Conservation (phyloP, 1,284 basidiomycete genomes). For the Pyrrhoderma lamaoense region DNA sequence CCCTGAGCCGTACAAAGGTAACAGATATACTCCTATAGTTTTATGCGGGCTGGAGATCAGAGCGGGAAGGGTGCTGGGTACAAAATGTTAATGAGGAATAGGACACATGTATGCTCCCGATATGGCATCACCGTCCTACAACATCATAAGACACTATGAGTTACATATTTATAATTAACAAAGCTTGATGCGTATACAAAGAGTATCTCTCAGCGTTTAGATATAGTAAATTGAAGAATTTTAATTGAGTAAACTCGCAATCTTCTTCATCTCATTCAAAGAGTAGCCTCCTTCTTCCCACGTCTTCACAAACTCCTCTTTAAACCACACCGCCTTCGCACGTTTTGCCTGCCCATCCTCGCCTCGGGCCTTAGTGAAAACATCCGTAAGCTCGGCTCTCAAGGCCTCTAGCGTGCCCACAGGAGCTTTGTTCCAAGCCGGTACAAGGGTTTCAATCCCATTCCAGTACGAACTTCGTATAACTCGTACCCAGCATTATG, state of each 20-base stretch:
- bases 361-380: slow-evolving; percentile 8
- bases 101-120: no score
- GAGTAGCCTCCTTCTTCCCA: slow-evolving; percentile 4
- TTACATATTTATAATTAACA: no score
- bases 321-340: slow-evolving; percentile 8
- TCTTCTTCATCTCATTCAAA: not conserved
- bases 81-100: no score
- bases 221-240: no score
- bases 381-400: slow-evolving; percentile 1
- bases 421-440: slow-evolving; percentile 9
- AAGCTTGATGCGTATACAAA: no score
- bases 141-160: no score
- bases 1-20: no score
- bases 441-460: slow-evolving; percentile 21
- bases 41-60: no score
- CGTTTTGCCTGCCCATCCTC: slow-evolving; percentile 10
- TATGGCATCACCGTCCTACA: no score
- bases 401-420: slow-evolving; percentile 9
- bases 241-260: not conserved
- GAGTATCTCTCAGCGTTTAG: no score
- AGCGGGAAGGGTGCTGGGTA: no score
- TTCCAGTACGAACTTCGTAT: slow-evolving; percentile 24
- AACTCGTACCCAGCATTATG: slow-evolving; percentile 26
- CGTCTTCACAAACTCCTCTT: slow-evolving; percentile 1
- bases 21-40: no score